phyloP scores from a whole-genome alignment of 2,329 filamentous ascomycete species.

The Aspergillus sp. region DNA sequence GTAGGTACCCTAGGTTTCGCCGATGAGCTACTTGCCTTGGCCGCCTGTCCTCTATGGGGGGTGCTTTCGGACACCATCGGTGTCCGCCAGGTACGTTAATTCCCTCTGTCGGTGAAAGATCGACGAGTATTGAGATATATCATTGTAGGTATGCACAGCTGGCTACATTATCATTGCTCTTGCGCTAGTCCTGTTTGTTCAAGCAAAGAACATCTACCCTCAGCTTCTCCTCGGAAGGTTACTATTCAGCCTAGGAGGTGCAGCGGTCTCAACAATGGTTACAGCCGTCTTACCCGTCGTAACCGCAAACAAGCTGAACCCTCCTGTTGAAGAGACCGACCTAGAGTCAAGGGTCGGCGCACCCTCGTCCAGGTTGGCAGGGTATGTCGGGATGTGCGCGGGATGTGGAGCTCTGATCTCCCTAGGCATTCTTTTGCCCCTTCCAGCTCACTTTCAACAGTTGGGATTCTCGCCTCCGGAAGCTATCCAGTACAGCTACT shows the following conservation, averaged over 20 bases:
- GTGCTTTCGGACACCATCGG: conserved; percentile 55
- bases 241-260: conserved; percentile 86
- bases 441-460: conserved; percentile 79
- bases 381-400: conserved; percentile 89
- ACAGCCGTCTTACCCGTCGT: conserved; percentile 86
- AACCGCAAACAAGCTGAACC: conserved; percentile 47
- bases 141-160: conserved; percentile 59
- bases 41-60: conserved; percentile 56
- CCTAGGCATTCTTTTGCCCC: conserved; percentile 78
- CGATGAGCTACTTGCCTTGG: conserved; percentile 53
- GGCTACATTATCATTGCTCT: conserved; percentile 83
- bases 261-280: conserved; percentile 97
- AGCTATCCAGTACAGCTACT: conserved; percentile 84
- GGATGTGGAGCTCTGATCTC: conserved; percentile 90
- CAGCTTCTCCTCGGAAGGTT: conserved; percentile 82
- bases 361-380: conserved; percentile 71
- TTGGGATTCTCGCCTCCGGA: conserved; percentile 72
- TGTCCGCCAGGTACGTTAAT: conserved; percentile 48
- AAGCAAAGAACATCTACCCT: conserved; percentile 85
- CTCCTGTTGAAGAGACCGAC: conserved; percentile 7
- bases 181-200: conserved; percentile 78
- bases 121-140: neutral
- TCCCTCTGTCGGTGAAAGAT: neutral
- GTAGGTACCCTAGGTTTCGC: conserved; percentile 60
- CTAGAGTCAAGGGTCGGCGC: conserved; percentile 28